Conservation (phyloP, 257 asterid genomes). For the Solanum piurae region DNA sequence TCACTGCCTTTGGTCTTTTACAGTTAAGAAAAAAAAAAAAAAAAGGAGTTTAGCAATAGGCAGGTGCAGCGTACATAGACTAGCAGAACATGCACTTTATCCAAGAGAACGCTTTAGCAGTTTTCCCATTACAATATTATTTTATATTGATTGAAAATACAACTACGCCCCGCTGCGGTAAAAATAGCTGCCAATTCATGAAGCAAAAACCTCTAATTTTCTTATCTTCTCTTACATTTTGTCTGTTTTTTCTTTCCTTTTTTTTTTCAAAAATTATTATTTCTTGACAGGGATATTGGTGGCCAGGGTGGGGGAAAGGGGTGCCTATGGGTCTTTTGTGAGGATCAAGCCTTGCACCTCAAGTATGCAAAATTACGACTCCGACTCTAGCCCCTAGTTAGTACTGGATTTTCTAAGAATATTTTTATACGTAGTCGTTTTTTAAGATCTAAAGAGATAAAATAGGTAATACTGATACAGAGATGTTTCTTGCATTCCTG, state of each 20-base stretch:
- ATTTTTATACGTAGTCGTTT: not conserved
- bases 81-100: not conserved
- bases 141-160: not conserved
- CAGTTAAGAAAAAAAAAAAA: not conserved
- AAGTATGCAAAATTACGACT: not conserved
- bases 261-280: not conserved
- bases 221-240: not conserved
- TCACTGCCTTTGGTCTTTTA: conserved; percentile 63
- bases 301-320: not conserved
- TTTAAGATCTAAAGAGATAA: not conserved
- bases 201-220: not conserved
- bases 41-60: not conserved
- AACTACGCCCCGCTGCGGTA: not conserved
- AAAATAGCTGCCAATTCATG: not conserved
- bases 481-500: not conserved
- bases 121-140: not conserved
- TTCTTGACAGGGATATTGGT: not conserved
- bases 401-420: not conserved
- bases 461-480: not conserved
- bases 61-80: not conserved
- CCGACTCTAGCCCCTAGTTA: not conserved
- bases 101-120: not conserved
- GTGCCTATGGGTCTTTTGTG: not conserved
- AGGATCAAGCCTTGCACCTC: not conserved
- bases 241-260: not conserved